Base-by-base conservation (phyloP, 2,329 filamentous ascomycete species). In the Neocucurbitaria cava region DNA sequence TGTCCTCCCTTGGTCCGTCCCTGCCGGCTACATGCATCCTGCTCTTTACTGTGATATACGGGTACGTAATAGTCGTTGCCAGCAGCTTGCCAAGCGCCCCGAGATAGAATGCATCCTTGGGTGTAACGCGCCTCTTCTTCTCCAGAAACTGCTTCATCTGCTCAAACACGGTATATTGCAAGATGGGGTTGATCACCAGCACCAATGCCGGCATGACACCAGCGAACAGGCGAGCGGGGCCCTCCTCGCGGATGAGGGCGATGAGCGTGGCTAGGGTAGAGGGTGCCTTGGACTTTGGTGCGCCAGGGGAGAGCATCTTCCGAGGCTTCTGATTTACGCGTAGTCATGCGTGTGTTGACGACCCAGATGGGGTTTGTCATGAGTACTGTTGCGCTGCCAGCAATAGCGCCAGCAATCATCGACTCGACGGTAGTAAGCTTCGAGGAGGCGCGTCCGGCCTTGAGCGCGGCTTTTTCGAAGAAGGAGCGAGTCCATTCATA, bases 311-410 rank as follows among this genome's bases (percentile, higher is more conserved):
- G 71, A 17, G 69, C 63, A 23, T 69, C 64, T 45, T 78, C 76
- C 11, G 73, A 68, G 21, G 76, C 75, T 43, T 82, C 80, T n/a
- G 86, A 85, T 79, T 90, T 89, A 69, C 92, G 87, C 45, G 95
- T 94, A 20, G 95, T 99, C 89, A 99, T 96, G 72, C 95, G 90
- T 49, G 95, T 99, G 83, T 99, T 99, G 76, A 99, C 83, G 46
- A 99, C 95, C 95, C 95, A 99, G 79, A 99, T 99, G 42, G 95
- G 95, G 82, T 99, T 99, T 57, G 95, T 99, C 71, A 97, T 84
- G 71, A 99, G 83, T 63, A 99, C 95, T 17, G 95, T 99, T 11
- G 94, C 94, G 63, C 89, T 93, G 11, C 95, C 95, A 36, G 95
- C 95, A 66, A 99, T 84, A 53, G 95, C 95, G 63, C 95, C 95